phyloP scores from a whole-genome alignment of 2,329 filamentous ascomycete genomes.

The Lachnellula occidentalis region DNA sequence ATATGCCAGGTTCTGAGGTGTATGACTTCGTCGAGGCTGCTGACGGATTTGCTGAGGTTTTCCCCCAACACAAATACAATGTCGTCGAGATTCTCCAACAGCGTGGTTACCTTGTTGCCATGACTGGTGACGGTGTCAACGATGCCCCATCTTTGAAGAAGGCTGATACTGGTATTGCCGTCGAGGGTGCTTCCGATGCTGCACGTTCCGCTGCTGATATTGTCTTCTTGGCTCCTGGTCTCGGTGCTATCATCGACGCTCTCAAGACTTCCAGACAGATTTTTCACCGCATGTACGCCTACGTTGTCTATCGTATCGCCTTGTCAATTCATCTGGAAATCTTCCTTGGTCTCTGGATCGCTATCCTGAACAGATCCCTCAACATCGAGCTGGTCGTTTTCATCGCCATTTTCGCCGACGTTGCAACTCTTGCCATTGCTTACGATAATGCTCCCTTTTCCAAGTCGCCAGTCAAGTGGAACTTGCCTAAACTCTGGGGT shows the following conservation, averaged over 20 bases:
- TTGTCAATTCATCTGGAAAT: slow-evolving; percentile 87
- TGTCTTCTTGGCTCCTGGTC: slow-evolving; percentile 85
- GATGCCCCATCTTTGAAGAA: slow-evolving; percentile 90
- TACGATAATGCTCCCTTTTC: slow-evolving; percentile 91
- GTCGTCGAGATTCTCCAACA: slow-evolving; percentile 91
- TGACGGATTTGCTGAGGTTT: slow-evolving; percentile 91
- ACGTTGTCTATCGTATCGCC: slow-evolving; percentile 92
- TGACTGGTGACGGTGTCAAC: slow-evolving; percentile 96
- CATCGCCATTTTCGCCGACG: slow-evolving; percentile 91
- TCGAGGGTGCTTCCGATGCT: slow-evolving; percentile 86
- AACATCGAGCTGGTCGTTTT: slow-evolving; percentile 88
- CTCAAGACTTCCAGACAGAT: slow-evolving; percentile 91
- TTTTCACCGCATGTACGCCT: slow-evolving; percentile 95
- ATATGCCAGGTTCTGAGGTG: slow-evolving; percentile 89
- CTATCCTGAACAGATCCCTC: slow-evolving; percentile 75
- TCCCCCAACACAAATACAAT: slow-evolving; percentile 93
- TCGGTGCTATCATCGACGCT: slow-evolving; percentile 87
- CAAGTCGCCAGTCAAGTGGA: slow-evolving; percentile 87
- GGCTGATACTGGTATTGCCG: slow-evolving; percentile 93
- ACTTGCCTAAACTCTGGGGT: slow-evolving; percentile 88
- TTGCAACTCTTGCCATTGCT: slow-evolving; percentile 85
- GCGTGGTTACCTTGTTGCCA: slow-evolving; percentile 88
- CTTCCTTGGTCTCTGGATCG: slow-evolving; percentile 88
- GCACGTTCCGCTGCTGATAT: slow-evolving; percentile 89
- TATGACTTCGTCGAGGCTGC: slow-evolving; percentile 95